phyloP scores from a whole-genome alignment of 164 flowering plant species.

The Akebia trifoliata region DNA sequence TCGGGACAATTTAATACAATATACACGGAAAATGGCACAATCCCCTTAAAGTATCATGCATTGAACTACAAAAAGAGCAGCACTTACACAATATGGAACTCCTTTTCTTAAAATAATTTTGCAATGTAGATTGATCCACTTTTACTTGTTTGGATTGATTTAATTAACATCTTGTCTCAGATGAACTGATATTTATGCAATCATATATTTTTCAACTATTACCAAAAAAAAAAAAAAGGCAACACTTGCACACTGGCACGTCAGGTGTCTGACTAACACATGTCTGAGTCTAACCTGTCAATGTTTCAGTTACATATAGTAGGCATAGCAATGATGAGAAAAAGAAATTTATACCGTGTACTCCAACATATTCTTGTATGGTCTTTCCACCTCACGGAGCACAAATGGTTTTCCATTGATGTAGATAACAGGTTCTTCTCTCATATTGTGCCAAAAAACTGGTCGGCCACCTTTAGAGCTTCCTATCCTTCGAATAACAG shows the following conservation, averaged over 20 bases:
- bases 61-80: neutral
- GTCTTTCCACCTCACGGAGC: slow-evolving; percentile 97
- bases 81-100: neutral
- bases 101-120: no score
- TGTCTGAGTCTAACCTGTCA: neutral
- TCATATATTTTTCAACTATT: no score
- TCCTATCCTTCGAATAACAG: slow-evolving; percentile 71
- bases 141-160: no score
- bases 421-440: slow-evolving; percentile 97
- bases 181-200: no score
- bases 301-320: neutral
- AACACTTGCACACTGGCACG: no score
- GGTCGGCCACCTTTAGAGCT: slow-evolving; percentile 66
- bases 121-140: no score
- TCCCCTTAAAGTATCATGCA: neutral
- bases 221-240: no score
- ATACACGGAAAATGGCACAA: neutral
- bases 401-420: slow-evolving; percentile 97
- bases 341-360: slow-evolving; percentile 51
- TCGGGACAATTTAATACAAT: neutral
- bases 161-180: no score
- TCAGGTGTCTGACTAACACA: no score
- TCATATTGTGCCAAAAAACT: slow-evolving; percentile 96
- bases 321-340: neutral
- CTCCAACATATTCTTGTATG: slow-evolving; percentile 91